Conservation (phyloP, 164 flowering plant species). For the Vitis cinerea region DNA sequence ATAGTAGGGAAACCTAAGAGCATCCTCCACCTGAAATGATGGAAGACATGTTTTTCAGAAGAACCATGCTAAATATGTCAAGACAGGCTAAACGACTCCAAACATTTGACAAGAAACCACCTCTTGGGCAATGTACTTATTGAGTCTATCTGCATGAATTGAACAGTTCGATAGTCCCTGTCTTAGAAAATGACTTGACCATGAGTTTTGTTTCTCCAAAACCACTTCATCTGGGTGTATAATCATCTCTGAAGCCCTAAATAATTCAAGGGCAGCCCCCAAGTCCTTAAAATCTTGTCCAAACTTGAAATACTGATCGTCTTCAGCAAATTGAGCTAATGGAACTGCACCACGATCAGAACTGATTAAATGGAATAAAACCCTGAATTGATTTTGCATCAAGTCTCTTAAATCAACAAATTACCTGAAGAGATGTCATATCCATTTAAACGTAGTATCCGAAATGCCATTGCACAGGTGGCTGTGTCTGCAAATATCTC, state of each 20-base stretch:
- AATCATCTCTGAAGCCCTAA: slow-evolving; percentile 61
- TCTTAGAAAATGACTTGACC: slow-evolving; percentile 36
- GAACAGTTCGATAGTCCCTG: slow-evolving; percentile 20
- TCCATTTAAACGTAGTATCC: slow-evolving; percentile 62
- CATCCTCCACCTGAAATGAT: slow-evolving; percentile 55
- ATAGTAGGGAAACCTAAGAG: slow-evolving; percentile 40
- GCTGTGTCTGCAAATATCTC: slow-evolving; percentile 52
- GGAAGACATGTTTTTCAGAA: neutral
- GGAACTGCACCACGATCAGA: slow-evolving; percentile 38
- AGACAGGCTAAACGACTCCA: neutral
- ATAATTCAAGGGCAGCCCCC: slow-evolving; percentile 41
- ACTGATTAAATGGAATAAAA: neutral
- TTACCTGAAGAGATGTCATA: slow-evolving; percentile 67
- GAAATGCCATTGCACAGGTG: slow-evolving; percentile 77
- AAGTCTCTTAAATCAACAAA: neutral
- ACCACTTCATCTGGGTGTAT: slow-evolving; percentile 43
- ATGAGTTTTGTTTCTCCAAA: slow-evolving; percentile 31
- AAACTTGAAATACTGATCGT: slow-evolving; percentile 24
- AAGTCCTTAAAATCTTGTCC: slow-evolving; percentile 40
- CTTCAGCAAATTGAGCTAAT: slow-evolving; percentile 32
- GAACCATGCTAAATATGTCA: neutral
- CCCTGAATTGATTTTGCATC: neutral
- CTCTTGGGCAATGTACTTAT: slow-evolving; percentile 29
- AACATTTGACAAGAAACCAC: slow-evolving; percentile 24
- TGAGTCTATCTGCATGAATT: slow-evolving; percentile 17